These are phyloP conservation scores for Phytophthora pinifolia DNA, from an alignment of 352 stramenopile genomes.

Conservation along the genomic window DNA sequence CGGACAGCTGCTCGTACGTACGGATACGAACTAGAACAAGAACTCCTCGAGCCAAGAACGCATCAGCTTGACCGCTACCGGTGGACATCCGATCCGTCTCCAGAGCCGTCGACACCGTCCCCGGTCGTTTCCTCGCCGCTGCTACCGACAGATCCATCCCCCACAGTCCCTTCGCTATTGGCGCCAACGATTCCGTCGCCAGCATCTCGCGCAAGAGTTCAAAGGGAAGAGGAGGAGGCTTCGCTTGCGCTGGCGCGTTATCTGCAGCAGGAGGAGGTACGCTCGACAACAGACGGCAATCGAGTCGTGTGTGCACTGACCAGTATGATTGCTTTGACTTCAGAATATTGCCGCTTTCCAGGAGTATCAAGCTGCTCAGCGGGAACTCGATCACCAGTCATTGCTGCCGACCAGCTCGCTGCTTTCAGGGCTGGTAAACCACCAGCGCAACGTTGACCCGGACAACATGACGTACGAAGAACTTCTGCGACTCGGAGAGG, in stretches of 20 bases:
- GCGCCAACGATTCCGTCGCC: constrained; percentile 15
- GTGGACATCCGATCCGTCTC: constrained; percentile 24
- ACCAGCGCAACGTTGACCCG: constrained; percentile 50
- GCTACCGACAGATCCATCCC: constrained; percentile 18
- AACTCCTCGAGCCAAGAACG: constrained; percentile 26
- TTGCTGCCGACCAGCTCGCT: constrained; percentile 4
- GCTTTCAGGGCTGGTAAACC: constrained; percentile 13
- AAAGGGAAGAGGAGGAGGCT: constrained; percentile 52
- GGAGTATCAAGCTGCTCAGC: constrained; percentile 45
- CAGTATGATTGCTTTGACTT: constrained; percentile 4
- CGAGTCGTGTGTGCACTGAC: background rate
- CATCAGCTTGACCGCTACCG: constrained; percentile 26
- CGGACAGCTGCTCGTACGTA: constrained; percentile 27
- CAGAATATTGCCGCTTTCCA: constrained; percentile 74
- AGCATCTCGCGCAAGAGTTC: constrained; percentile 16
- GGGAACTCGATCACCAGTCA: constrained; percentile 18
- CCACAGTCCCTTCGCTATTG: constrained; percentile 19
- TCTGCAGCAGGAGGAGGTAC: constrained; percentile 73
- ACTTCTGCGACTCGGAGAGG: constrained; percentile 63
- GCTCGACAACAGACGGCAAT: background rate
- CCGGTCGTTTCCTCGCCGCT: constrained; percentile 18
- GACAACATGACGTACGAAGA: constrained; percentile 86
- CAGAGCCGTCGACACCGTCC: constrained; percentile 12
- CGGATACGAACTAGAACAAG: constrained; percentile 33
- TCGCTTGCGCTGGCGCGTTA: constrained; percentile 67